phyloP scores from a whole-genome alignment of 2,329 filamentous ascomycete genomes.

The Beauveria medogensis region DNA sequence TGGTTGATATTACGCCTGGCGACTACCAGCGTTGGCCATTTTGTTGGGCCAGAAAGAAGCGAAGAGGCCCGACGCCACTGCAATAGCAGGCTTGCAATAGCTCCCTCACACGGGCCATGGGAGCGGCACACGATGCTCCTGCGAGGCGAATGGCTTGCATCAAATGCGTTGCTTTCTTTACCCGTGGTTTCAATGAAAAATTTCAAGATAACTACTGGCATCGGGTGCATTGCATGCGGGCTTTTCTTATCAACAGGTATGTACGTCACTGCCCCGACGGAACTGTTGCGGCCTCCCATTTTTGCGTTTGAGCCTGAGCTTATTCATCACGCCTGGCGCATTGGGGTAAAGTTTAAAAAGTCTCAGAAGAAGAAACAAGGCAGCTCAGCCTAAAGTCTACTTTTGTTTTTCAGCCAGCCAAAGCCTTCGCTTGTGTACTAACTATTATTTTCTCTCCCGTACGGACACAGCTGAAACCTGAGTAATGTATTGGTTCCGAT shows the following conservation, averaged over 20 bases:
- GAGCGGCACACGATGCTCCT: not conserved
- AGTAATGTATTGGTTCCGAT: not conserved
- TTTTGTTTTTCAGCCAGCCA: not conserved
- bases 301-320: not conserved
- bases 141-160: not conserved
- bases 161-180: not conserved
- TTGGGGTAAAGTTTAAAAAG: not conserved
- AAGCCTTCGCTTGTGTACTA: not conserved
- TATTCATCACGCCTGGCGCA: not conserved
- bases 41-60: not conserved
- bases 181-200: not conserved
- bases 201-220: too few relatives aligned
- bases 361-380: not conserved
- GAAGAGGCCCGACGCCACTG: not conserved
- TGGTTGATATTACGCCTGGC: not conserved
- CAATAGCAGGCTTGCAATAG: not conserved
- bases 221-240: not conserved
- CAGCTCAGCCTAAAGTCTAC: not conserved
- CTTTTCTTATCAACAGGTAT: not conserved
- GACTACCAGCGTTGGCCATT: not conserved
- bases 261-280: not conserved
- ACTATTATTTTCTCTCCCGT: not conserved
- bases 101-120: not conserved
- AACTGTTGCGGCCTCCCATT: not conserved
- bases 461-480: not conserved